Percentiles rank a stretch among this genome's conserved stretches.
Conservation (phyloP, 1,284 basidiomycete genomes). For the Moniliophthora roreri region DNA sequence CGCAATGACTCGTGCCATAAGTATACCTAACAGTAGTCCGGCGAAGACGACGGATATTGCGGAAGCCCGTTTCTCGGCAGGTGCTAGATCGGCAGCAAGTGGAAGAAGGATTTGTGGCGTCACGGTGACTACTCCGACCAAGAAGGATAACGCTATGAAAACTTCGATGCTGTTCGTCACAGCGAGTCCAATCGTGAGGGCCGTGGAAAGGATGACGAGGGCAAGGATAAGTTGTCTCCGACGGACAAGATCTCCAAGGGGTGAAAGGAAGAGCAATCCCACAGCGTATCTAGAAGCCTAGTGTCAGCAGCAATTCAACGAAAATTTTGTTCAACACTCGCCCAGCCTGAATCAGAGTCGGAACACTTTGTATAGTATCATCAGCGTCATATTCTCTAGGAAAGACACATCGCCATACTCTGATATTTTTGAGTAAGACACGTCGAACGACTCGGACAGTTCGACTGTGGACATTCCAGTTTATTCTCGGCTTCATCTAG, state of each 20-base stretch:
- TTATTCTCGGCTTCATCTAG: background rate
- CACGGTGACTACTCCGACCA: constrained; percentile 56
- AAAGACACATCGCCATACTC: constrained; percentile 31
- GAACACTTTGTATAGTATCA: constrained; percentile 36
- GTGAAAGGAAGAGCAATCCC: constrained; percentile 62
- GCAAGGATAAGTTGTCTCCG: constrained; percentile 53
- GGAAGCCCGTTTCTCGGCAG: constrained; percentile 58
- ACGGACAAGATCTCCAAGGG: constrained; percentile 67
- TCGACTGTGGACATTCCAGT: background rate
- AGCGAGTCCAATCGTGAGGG: constrained; percentile 57
- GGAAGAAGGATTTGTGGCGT: constrained; percentile 62
- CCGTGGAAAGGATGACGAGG: constrained; percentile 43
- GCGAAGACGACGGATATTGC: constrained; percentile 68
- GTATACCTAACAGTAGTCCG: constrained; percentile 69
- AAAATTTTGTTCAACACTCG: constrained; percentile 20
- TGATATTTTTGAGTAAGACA: constrained; percentile 60
- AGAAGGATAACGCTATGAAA: constrained; percentile 57
- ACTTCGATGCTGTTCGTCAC: constrained; percentile 45
- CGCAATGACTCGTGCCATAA: constrained; percentile 67
- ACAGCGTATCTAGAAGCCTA: constrained; percentile 48
- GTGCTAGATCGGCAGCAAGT: constrained; percentile 65
- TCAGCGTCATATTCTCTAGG: background rate
- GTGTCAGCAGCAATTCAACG: background rate
- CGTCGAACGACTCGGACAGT: constrained; percentile 38
- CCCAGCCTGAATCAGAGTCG: constrained; percentile 52